These are phyloP conservation scores for Candida verbasci DNA, from an alignment of 805 yeast species.

Conservation along the genomic window DNA sequence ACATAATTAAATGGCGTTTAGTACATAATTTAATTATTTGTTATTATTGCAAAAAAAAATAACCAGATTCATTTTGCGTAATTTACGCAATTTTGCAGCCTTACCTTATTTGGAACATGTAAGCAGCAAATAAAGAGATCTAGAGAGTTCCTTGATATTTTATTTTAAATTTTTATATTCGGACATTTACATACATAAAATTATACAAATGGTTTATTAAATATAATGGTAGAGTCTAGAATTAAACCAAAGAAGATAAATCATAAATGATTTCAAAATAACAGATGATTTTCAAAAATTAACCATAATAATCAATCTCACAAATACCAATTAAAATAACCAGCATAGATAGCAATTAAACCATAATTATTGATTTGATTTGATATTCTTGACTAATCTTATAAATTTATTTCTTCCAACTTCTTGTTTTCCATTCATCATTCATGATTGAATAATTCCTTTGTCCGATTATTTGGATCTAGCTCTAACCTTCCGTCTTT, in stretches of 20 bases:
- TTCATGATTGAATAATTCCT: too few species aligned
- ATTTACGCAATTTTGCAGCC: too few species aligned
- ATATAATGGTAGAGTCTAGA: conserved; percentile 6
- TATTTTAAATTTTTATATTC: too few species aligned
- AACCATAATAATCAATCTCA: neutral
- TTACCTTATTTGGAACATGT: too few species aligned
- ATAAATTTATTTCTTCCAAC: neutral
- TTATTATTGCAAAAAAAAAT: conserved; percentile 2
- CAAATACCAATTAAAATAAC: conserved; percentile 1
- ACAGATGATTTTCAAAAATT: neutral
- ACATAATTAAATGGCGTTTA: too few species aligned
- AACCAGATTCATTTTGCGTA: too few species aligned
- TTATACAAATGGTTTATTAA: conserved; percentile 1
- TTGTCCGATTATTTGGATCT: conserved; percentile 89
- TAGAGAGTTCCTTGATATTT: too few species aligned
- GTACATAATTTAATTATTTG: too few species aligned
- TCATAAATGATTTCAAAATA: neutral
- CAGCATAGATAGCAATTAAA: too few species aligned
- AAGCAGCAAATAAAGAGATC: too few species aligned
- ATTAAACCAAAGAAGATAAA: conserved; percentile 1
- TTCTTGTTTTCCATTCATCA: neutral
- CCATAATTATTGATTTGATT: too few species aligned
- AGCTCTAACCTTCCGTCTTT: conserved; percentile 99
- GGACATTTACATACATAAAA: conserved; percentile 4
- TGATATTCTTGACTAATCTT: too few species aligned